Conservation (phyloP, 768 basidiomycete species). For the Collybia sp. region DNA sequence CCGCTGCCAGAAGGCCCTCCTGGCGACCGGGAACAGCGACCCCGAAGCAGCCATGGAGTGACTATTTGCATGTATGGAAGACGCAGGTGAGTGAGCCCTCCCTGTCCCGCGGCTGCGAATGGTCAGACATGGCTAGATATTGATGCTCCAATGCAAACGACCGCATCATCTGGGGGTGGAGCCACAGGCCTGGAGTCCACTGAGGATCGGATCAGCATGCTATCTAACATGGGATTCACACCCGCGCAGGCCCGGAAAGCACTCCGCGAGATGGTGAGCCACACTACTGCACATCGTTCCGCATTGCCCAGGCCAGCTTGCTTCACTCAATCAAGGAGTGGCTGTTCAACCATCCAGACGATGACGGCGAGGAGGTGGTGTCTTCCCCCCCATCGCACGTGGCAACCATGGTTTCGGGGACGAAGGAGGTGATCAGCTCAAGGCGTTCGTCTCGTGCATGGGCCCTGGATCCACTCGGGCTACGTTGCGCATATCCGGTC, state of each 20-base stretch:
- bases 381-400: slow-evolving; percentile 13
- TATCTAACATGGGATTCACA: slow-evolving; percentile 93
- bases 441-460: slow-evolving; percentile 97
- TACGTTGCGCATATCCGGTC: slow-evolving; percentile 79
- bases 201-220: slow-evolving; percentile 63
- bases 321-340: too few relatives aligned
- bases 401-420: slow-evolving; percentile 35
- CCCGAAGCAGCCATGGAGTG: slow-evolving; percentile 91
- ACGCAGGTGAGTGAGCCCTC: slow-evolving; percentile 52
- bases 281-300: background rate
- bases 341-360: slow-evolving; percentile 93
- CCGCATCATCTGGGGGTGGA: slow-evolving; percentile 12
- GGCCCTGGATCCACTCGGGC: slow-evolving; percentile 91
- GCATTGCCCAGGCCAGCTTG: too few relatives aligned
- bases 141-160: slow-evolving; percentile 58
- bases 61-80: slow-evolving; percentile 94
- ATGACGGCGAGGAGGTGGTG: slow-evolving; percentile 55
- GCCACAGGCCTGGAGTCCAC: slow-evolving; percentile 49
- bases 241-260: slow-evolving; percentile 81
- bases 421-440: slow-evolving; percentile 59
- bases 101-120: background rate
- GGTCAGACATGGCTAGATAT: slow-evolving; percentile 54
- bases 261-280: slow-evolving; percentile 74
- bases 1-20: slow-evolving; percentile 84
- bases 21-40: slow-evolving; percentile 78